These are phyloP conservation scores for Kuraishia hungarica DNA, from an alignment of 805 yeast species.

Conservation along the genomic window DNA sequence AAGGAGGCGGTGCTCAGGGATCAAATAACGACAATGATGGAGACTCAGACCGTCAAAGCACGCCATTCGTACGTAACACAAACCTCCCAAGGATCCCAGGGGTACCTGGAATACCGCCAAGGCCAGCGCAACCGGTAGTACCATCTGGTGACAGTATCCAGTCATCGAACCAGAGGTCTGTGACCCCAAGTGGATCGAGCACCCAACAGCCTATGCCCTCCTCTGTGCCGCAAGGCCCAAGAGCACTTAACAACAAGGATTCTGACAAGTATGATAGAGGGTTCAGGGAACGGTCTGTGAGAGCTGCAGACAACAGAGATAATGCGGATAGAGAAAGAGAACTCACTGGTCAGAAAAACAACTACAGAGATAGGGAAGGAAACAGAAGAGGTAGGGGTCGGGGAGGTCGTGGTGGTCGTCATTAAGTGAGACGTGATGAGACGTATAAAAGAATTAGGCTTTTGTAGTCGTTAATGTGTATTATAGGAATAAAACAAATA, in stretches of 20 bases:
- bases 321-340: slow-evolving; percentile 3
- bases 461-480: background rate
- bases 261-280: slow-evolving; percentile 9
- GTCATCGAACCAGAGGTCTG: background rate
- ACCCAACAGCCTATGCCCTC: slow-evolving; percentile 1
- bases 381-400: background rate
- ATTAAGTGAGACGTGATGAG: background rate
- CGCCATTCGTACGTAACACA: background rate
- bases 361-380: slow-evolving; percentile 1
- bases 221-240: slow-evolving; percentile 2
- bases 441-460: background rate
- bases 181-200: background rate
- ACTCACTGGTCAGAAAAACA: background rate
- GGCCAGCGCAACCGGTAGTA: background rate
- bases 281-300: background rate
- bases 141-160: background rate
- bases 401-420: background rate
- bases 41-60: background rate
- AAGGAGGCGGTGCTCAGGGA: background rate
- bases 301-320: slow-evolving; percentile 2
- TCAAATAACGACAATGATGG: background rate
- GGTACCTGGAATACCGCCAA: background rate
- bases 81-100: background rate
- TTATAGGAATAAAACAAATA: background rate
- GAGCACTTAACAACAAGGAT: slow-evolving; percentile 6